Conservation (phyloP, 768 basidiomycete genomes). For the Macrocybe gigantea region DNA sequence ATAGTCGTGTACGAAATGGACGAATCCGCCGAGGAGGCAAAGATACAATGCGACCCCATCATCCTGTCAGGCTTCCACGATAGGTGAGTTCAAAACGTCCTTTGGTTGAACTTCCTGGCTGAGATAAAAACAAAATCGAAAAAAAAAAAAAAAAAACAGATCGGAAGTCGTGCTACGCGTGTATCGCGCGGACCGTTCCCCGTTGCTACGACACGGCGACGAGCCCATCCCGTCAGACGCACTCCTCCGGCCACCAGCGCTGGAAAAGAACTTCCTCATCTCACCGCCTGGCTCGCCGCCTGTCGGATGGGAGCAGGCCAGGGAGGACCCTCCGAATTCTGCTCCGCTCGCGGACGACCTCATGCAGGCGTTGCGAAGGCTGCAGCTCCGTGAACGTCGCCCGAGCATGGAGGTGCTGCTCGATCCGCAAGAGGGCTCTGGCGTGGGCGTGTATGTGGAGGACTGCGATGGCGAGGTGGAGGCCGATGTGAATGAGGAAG, state of each 20-base stretch:
- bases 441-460: slow-evolving; percentile 76
- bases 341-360: slow-evolving; percentile 85
- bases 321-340: slow-evolving; percentile 86
- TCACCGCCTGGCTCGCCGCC: slow-evolving; percentile 98
- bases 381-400: slow-evolving; percentile 49
- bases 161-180: slow-evolving; percentile 47
- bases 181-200: slow-evolving; percentile 69
- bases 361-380: slow-evolving; percentile 65
- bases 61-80: slow-evolving; percentile 45
- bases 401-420: slow-evolving; percentile 51
- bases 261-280: slow-evolving; percentile 94
- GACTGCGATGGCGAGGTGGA: slow-evolving; percentile 48
- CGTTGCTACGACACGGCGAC: slow-evolving; percentile 34
- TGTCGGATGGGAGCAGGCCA: slow-evolving; percentile 90
- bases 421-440: slow-evolving; percentile 62
- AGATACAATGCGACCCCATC: slow-evolving; percentile 59
- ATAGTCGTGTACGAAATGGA: slow-evolving; percentile 72
- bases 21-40: slow-evolving; percentile 62
- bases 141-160: no score
- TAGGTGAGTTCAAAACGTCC: slow-evolving; percentile 34
- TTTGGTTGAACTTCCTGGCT: neutral
- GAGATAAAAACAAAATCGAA: no score
- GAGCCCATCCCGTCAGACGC: slow-evolving; percentile 33
- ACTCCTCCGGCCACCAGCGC: slow-evolving; percentile 69
- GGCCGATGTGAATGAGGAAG: slow-evolving; percentile 38